These are phyloP conservation scores for Aureobasidium sp. DNA, from an alignment of 2,329 filamentous ascomycete species.

Conservation along the genomic window DNA sequence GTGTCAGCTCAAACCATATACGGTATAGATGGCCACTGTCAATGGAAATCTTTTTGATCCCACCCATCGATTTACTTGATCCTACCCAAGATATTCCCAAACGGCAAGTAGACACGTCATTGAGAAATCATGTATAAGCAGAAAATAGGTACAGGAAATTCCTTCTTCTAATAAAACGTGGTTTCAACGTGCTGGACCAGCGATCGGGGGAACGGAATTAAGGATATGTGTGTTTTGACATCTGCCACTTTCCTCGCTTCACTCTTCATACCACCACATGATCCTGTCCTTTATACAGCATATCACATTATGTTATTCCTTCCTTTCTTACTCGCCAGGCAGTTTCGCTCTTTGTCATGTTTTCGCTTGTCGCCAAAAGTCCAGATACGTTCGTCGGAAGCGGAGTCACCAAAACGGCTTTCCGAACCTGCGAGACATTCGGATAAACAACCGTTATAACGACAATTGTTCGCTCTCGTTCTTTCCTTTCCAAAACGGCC, in stretches of 20 bases:
- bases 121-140: background rate
- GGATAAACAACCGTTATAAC: background rate
- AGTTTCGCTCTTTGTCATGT: background rate
- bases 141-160: background rate
- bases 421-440: background rate
- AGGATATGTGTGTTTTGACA: background rate
- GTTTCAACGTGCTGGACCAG: background rate
- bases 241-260: background rate
- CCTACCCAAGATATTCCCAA: background rate
- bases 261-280: background rate
- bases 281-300: no score
- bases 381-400: background rate
- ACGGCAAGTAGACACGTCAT: background rate
- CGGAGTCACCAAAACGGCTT: background rate
- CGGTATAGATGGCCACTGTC: no score
- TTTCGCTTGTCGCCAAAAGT: background rate
- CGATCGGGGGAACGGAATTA: background rate
- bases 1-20: background rate
- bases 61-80: background rate
- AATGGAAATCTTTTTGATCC: background rate
- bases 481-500: background rate
- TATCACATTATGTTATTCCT: background rate
- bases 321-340: background rate
- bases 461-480: background rate
- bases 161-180: background rate